A percentile compares a stretch with the other conserved stretches of the same genome.
These are phyloP conservation scores for Gamsiella multidivaricata DNA, from an alignment of 192 early-diverging fungal species.

Conservation along the genomic window DNA sequence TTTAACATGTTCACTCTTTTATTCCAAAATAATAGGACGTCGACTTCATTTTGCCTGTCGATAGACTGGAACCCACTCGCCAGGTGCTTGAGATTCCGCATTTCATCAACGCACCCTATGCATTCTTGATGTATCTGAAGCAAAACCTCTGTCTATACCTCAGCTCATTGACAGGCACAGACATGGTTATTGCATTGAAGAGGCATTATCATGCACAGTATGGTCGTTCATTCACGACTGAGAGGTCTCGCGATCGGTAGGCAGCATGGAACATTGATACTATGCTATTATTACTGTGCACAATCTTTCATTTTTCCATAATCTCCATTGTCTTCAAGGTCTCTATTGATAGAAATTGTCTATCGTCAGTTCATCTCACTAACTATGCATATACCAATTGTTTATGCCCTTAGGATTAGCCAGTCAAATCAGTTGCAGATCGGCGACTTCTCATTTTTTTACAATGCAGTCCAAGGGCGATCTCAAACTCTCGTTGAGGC, in stretches of 20 bases:
- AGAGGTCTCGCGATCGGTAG: slow-evolving; percentile 40
- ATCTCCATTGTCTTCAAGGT: too few relatives aligned
- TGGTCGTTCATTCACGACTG: slow-evolving; percentile 22
- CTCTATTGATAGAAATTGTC: too few relatives aligned
- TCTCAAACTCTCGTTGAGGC: slow-evolving; percentile 54
- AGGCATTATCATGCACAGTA: slow-evolving; percentile 57
- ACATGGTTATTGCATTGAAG: slow-evolving; percentile 50
- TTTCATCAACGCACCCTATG: slow-evolving; percentile 64
- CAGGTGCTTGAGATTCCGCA: slow-evolving; percentile 62
- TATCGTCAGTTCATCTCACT: too few relatives aligned
- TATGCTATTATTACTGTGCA: too few relatives aligned
- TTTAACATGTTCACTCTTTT: too few relatives aligned
- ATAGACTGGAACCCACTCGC: slow-evolving; percentile 54
- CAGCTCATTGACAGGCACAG: slow-evolving; percentile 51
- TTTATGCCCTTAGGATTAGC: not conserved
- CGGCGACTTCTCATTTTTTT: slow-evolving; percentile 64
- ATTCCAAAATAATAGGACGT: slow-evolving; percentile 65
- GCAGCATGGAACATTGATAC: too few relatives aligned
- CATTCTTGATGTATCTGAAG: slow-evolving; percentile 72
- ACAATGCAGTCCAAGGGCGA: slow-evolving; percentile 57
- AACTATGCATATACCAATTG: too few relatives aligned
- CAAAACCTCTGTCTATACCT: slow-evolving; percentile 68
- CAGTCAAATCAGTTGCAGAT: slow-evolving; percentile 44
- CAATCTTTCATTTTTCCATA: too few relatives aligned
- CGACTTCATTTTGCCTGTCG: slow-evolving; percentile 79